phyloP scores from a whole-genome alignment of 176 grass and related monocot species.

The Thinopyrum elongatum region DNA sequence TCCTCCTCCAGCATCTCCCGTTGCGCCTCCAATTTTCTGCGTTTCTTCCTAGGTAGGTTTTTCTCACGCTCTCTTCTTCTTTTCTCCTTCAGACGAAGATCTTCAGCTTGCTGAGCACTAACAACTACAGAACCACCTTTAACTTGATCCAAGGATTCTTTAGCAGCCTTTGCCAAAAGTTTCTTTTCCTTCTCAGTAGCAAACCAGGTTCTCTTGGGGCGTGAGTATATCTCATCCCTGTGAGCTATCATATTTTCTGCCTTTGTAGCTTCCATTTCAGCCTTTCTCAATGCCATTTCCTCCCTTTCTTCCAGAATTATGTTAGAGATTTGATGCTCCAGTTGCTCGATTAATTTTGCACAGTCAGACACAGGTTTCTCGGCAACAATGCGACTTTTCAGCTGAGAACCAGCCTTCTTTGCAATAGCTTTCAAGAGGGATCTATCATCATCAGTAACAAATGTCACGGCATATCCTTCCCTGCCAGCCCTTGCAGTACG shows the following conservation, averaged over 20 bases:
- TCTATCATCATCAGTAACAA: conserved; percentile 97
- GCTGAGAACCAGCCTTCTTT: conserved; percentile 92
- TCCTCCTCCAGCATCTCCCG: conserved; percentile 71
- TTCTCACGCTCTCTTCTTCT: conserved; percentile 85
- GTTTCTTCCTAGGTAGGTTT: conserved; percentile 87
- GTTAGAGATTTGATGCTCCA: conserved; percentile 78
- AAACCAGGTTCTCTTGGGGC: conserved; percentile 94
- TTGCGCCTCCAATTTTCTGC: conserved; percentile 73
- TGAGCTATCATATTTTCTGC: conserved; percentile 95
- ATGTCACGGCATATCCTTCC: conserved; percentile 95
- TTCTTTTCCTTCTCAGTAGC: conserved; percentile 90
- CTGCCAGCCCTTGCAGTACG: conserved; percentile 84
- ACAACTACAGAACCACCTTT: conserved; percentile 45
- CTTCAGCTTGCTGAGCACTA: conserved; percentile 87
- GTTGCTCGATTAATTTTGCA: conserved; percentile 75
- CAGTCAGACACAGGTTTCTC: conserved; percentile 86
- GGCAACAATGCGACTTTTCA: conserved; percentile 87
- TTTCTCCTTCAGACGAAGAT: conserved; percentile 87
- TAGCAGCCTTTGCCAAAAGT: conserved; percentile 68
- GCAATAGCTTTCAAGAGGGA: conserved; percentile 94
- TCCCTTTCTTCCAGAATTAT: conserved; percentile 92
- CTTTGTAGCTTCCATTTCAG: conserved; percentile 94
- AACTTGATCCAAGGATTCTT: conserved; percentile 57
- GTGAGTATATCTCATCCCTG: conserved; percentile 90
- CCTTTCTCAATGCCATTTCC: conserved; percentile 77